Evolutionary conservation across 768 basidiomycete species (phyloP), one percentile per base, ranked within the genome.

Genomic region (Chiua virens): DNA sequence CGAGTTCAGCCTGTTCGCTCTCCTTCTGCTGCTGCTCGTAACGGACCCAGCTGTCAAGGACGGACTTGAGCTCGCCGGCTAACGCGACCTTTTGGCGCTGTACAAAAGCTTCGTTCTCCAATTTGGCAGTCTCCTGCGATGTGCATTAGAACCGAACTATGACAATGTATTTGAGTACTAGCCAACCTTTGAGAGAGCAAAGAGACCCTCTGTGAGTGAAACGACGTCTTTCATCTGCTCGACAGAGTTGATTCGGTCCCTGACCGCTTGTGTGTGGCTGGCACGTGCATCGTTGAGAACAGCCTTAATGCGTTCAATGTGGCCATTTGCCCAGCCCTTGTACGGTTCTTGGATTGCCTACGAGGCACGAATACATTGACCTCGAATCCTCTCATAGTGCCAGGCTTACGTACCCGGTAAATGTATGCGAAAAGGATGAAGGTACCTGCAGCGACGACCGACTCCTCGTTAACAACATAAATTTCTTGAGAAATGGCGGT

Each of bases 41-140:
- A 68, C 97, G 89, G 50, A 94, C 96, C 95, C 95, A 97, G 70
- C 89, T 91, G 78, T 98, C 97, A 50, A 99, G 83, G 36, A 98
- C 95, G 27, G 86, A 63, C 76, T 98, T 98, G 66, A 98, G 76
- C 75, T 99, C 97, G 39, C 88, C 57, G 27, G 94, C 85, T 65
- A 98, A 75, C 38, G 82, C 85, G 52, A 87, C 84, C 72, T 92
- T 88, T 77, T 99, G 97, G 62, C 84, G 81, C 67, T 92, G 90
- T 41, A 88, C 85, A 63, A 98, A 99, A 51, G 89, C 85, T 62
- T 90, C 85, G 53, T 86, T 78, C 75, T 99, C 97, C 62, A 97
- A 78, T 62, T 84, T 75, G 44, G 95, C 95, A 55, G 94, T 98
- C 68, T 98, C 93, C 90, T 95, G 61, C 20, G 53, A 13, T 1